Evolutionary conservation across 177 flowering plant genomes (phyloP), one percentile per base, ranked within the genome.

Genomic region (Vitis hybrid): DNA sequence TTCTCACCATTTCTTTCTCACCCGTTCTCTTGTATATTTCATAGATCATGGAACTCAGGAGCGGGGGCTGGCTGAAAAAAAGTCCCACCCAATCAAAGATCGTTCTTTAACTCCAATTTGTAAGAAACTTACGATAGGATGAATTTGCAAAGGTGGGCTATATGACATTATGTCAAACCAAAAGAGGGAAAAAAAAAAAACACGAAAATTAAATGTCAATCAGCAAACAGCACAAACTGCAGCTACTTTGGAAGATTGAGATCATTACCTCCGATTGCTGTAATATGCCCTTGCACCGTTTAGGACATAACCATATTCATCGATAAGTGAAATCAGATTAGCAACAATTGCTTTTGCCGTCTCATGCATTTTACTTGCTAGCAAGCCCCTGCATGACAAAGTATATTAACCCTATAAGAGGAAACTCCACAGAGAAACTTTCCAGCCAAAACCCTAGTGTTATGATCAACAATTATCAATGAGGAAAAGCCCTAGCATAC

Each of bases 221-320:
- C 45, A 33, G 5, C 45, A 33, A 33, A 1, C 45, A 2, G 45
- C 45, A 33, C 45, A 33, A 33, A 6, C 45, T 33, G 45, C 45
- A 33, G 45, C 6, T 33, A 33, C 45, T 33, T 6, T 33, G 45
- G 5, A 33, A 33, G 45, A 33, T 33, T 33, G 45, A 19, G 56
- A 14, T 53, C 12, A 22, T 75, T 79, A 87, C 98, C 97, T 96
- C 50, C 98, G 82, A 52, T 93, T 96, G 11, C 86, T 96, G 79
- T 89, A 96, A 75, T 96, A 96, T 29, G 80, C 74, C 74, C 97
- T 83, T 6, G 99, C 95, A 52, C 98, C 97, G 74, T 96, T 95
- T 12, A 86, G 86, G 51, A 90, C 92, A 77, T 70, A 74, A 50
- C 98, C 98, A 76, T 85, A 91, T 71, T 78, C 71, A 61, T 92